Evolutionary conservation across 208 protist genomes (phyloP).

Genomic region (Trypanosoma lewisi): DNA sequence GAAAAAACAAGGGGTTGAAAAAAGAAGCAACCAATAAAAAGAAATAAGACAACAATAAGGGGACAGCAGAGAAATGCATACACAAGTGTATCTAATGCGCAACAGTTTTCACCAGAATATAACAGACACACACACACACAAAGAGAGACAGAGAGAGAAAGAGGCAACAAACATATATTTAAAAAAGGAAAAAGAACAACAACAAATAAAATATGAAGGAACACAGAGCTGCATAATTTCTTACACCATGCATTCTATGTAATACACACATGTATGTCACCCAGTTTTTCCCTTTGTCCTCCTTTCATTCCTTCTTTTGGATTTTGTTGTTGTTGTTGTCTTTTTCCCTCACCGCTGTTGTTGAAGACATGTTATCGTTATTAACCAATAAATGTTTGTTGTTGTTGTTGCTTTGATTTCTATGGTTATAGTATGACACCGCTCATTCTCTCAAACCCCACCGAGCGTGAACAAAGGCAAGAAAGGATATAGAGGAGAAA

Average conservation of each 20-base stretch:
- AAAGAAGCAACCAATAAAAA: neutral
- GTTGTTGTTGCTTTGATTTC: neutral
- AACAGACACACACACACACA: too few relatives aligned
- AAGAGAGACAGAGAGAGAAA: too few relatives aligned
- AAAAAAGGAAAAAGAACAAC: too few relatives aligned
- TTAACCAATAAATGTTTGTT: neutral
- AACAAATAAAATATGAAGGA: too few relatives aligned
- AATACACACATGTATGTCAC: too few relatives aligned
- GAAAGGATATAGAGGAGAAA: constrained; percentile 5
- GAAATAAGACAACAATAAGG: neutral
- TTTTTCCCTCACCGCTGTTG: neutral
- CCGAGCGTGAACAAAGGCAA: too few relatives aligned
- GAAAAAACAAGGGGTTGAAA: neutral
- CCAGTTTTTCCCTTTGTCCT: neutral
- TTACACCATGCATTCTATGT: neutral
- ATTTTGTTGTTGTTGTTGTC: neutral
- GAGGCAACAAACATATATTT: too few relatives aligned
- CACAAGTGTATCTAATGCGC: too few relatives aligned
- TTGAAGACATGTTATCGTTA: neutral
- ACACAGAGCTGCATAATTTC: too few relatives aligned
- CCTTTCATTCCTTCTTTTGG: neutral
- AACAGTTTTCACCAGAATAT: too few relatives aligned
- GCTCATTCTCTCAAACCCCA: neutral
- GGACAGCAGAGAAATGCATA: constrained; percentile 18
- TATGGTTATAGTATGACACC: neutral